These are phyloP conservation scores for Tetradesmus lagerheimii DNA, from an alignment of 139 green algal genomes.

Conservation along the genomic window DNA sequence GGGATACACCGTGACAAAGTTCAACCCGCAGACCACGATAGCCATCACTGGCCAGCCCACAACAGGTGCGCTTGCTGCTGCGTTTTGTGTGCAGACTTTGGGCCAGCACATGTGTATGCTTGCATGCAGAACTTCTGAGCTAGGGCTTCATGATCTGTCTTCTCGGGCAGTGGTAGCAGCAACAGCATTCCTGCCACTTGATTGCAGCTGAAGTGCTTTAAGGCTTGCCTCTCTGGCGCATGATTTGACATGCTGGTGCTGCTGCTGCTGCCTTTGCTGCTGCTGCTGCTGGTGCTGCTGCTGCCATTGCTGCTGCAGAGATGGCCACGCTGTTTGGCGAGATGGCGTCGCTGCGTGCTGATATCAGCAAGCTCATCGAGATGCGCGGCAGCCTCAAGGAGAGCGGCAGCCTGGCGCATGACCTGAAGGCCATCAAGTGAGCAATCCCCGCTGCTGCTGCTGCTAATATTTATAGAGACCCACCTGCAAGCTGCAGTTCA, in stretches of 20 bases:
- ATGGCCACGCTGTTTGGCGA: neutral
- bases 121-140: no score
- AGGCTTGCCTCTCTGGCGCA: neutral
- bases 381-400: slow-evolving; percentile 16
- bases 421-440: neutral
- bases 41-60: slow-evolving; percentile 3
- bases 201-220: no score
- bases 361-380: neutral
- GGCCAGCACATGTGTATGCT: no score
- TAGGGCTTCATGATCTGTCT: no score
- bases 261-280: neutral
- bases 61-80: neutral
- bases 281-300: neutral
- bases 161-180: no score
- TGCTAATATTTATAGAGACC: neutral
- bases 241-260: no score
- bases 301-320: neutral
- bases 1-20: slow-evolving; percentile 8
- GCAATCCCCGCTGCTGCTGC: neutral
- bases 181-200: no score
- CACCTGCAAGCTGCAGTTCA: no score
- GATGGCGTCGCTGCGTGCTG: slow-evolving; percentile 15
- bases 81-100: no score
- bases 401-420: neutral
- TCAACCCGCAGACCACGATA: neutral